Base-by-base conservation (phyloP, 2,329 filamentous ascomycete genomes). In the Colletotrichum simmondsii region DNA sequence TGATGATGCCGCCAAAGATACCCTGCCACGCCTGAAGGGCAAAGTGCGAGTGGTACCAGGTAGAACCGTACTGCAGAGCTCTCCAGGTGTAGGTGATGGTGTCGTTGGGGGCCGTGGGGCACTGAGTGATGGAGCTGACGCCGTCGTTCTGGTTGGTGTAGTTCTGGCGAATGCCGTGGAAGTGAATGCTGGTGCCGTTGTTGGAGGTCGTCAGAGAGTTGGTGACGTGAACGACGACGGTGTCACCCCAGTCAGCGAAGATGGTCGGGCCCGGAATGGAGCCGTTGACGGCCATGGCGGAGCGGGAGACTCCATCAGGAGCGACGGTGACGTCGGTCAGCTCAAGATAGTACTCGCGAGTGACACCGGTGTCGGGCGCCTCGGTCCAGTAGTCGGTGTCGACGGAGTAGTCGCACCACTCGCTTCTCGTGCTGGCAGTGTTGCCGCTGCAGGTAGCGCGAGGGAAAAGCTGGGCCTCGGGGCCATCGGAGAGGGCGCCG, bases 11-110 rank as follows among this genome's bases (percentile, higher is more conserved):
- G 0, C 92, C 92, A 32, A 89, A 83, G 0, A 92, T 80, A 1
- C 92, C 92, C 68, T 92, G 85, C 80, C 82, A 86, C 0, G 82
- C 80, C 71, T 86, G 84, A 0, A 85, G 77, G 3, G 83, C 83
- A 75, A 88, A 89, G 77, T 92, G 91, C 1, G 87, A 89, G 78
- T 92, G 91, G 66, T 92, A 92, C 88, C 88, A 91, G 3, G 83
- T 84, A 0, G 86, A 82, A 11, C 90, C 88, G 78, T 90, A 88
- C 75, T 88, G 83, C 0, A 85, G 88, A 4, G 87, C 89, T 56
- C 84, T 84, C 82, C 88, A 92, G 2, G 79, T 86, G 80, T 93
- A 93, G 2, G 87, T 90, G 57, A 86, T 84, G 1, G 83, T 83
- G 6, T 86, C 76, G 0, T 88, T 88, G 0, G 88, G 87, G 0